phyloP scores from a whole-genome alignment of 306 rosid genomes.

The Ceratonia siliqua region DNA sequence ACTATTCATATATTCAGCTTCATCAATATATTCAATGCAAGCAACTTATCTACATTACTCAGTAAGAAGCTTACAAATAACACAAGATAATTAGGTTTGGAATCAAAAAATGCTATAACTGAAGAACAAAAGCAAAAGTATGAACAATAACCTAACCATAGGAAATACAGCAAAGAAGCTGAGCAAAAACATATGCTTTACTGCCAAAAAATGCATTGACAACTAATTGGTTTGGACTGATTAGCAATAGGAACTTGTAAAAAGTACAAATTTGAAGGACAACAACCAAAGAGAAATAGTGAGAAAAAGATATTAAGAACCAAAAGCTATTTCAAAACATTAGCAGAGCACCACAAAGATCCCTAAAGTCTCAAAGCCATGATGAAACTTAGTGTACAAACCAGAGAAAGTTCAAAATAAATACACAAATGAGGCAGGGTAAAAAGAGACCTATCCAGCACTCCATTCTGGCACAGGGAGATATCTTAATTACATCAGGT shows the following conservation, averaged over 20 bases:
- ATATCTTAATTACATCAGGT: constrained; percentile 99
- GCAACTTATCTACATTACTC: constrained; percentile 19
- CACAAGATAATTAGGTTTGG: not conserved
- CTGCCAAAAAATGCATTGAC: constrained; percentile 10
- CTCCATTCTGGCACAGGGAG: constrained; percentile 99
- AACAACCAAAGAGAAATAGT: not conserved
- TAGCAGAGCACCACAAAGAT: constrained; percentile 4
- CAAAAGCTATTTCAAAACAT: constrained; percentile 18
- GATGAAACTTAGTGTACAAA: constrained; percentile 21
- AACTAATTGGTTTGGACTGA: constrained; percentile 1
- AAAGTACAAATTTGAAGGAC: constrained; percentile 1
- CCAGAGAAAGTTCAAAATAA: constrained; percentile 1
- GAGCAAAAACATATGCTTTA: not conserved
- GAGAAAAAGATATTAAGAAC: not conserved
- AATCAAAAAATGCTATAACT: not conserved
- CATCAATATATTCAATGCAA: constrained; percentile 5
- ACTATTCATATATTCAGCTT: not conserved
- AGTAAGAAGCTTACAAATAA: constrained; percentile 6
- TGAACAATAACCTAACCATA: not conserved
- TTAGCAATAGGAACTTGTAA: constrained; percentile 20
- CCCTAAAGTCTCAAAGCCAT: constrained; percentile 16
- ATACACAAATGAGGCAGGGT: constrained; percentile 34
- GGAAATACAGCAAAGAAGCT: not conserved
- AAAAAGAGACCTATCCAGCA: constrained; percentile 98
- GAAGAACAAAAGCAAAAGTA: not conserved